Conservation (phyloP, 169 alveolate genomes). For the Ichthyophthirius multifiliis region DNA sequence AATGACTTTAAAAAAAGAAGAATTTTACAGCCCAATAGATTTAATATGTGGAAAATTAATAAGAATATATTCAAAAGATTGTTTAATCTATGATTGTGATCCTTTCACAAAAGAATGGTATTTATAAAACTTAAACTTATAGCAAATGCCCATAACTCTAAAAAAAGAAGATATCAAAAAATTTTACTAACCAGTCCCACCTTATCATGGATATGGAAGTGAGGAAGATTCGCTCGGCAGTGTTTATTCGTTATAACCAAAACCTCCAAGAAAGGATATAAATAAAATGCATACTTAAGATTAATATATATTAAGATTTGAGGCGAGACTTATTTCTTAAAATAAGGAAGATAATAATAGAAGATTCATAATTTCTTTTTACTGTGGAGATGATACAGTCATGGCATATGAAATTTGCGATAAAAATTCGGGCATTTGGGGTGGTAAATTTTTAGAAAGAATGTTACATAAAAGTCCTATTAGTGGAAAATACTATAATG, state of each 20-base stretch:
- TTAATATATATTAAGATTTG: constrained; percentile 80
- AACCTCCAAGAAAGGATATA: constrained; percentile 74
- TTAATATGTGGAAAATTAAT: constrained; percentile 67
- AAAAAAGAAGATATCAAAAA: constrained; percentile 56
- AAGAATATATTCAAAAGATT: constrained; percentile 67
- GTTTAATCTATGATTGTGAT: constrained; percentile 78
- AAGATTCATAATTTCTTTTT: constrained; percentile 77
- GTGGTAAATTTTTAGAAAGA: constrained; percentile 86
- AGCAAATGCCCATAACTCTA: constrained; percentile 50
- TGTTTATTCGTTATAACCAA: constrained; percentile 65
- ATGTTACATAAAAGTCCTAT: constrained; percentile 74
- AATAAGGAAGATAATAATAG: constrained; percentile 81
- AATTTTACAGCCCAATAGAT: constrained; percentile 76
- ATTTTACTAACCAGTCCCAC: constrained; percentile 77
- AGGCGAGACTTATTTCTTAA: constrained; percentile 70
- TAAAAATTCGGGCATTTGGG: constrained; percentile 82
- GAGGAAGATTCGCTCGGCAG: constrained; percentile 83
- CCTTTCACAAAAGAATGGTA: constrained; percentile 80
- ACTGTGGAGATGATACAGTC: constrained; percentile 82
- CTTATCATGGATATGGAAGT: constrained; percentile 84
- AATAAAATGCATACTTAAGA: constrained; percentile 75
- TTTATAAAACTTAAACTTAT: not conserved
- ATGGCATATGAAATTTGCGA: constrained; percentile 77
- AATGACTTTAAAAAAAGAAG: constrained; percentile 76
- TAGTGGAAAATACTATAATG: constrained; percentile 61